Conservation (phyloP, 2,329 filamentous ascomycete species). For the Penicillium sp. region DNA sequence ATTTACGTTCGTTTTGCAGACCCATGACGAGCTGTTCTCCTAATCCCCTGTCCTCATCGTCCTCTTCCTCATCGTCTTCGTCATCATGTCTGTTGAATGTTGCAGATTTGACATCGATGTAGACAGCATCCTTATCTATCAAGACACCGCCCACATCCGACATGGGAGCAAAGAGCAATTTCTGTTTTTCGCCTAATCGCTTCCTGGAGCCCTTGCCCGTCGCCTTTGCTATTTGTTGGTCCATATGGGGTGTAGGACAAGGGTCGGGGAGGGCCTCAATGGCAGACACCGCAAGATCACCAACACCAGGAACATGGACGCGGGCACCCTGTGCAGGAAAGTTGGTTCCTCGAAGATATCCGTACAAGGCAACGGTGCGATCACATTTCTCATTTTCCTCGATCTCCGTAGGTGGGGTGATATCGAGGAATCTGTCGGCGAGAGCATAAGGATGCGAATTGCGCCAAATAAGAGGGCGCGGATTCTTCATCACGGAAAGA, state of each 20-base stretch:
- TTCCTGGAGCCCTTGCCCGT: constrained; percentile 76
- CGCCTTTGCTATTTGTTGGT: constrained; percentile 78
- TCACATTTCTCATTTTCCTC: constrained; percentile 88
- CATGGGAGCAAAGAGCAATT: constrained; percentile 94
- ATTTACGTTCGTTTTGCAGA: constrained; percentile 73
- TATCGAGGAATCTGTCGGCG: constrained; percentile 89
- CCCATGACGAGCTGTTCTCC: constrained; percentile 93
- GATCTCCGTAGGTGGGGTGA: constrained; percentile 87
- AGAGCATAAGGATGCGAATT: constrained; percentile 94
- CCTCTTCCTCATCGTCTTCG: constrained; percentile 57
- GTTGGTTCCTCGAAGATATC: constrained; percentile 91
- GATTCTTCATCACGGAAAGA: constrained; percentile 98
- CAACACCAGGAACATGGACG: constrained; percentile 88
- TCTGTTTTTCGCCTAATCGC: constrained; percentile 91
- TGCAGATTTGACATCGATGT: constrained; percentile 68
- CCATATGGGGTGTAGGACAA: constrained; percentile 88
- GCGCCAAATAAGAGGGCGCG: constrained; percentile 89
- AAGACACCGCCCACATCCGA: constrained; percentile 93
- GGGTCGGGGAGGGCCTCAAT: constrained; percentile 91
- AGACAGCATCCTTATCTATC: constrained; percentile 95
- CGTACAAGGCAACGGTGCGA: constrained; percentile 83
- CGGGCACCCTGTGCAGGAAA: constrained; percentile 80
- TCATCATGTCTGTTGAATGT: constrained; percentile 67
- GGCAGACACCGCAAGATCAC: constrained; percentile 76
- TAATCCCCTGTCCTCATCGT: constrained; percentile 72